phyloP scores from a whole-genome alignment of 73 alveolate species.

The Uronychia setigera region DNA sequence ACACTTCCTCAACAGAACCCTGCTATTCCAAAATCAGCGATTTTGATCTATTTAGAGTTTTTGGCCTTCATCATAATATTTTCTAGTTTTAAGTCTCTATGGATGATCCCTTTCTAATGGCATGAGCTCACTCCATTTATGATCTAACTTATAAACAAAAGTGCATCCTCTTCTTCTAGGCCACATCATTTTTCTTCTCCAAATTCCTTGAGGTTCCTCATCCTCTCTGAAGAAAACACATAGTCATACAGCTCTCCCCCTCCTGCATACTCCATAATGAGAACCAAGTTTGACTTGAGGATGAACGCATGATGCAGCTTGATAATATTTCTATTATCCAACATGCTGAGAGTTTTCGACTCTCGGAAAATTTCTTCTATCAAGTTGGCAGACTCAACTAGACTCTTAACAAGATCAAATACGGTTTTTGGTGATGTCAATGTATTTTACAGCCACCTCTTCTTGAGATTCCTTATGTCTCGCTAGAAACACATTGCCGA shows the following conservation, averaged over 20 bases:
- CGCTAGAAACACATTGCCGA: constrained; percentile 82
- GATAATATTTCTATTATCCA: constrained; percentile 57
- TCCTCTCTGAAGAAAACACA: constrained; percentile 36
- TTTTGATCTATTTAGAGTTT: constrained; percentile 41
- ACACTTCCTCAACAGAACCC: constrained; percentile 35
- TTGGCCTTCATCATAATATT: constrained; percentile 66
- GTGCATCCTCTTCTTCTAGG: neutral
- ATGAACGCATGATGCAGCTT: constrained; percentile 46
- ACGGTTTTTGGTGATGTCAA: constrained; percentile 39
- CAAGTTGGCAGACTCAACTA: constrained; percentile 28
- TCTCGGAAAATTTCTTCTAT: constrained; percentile 59
- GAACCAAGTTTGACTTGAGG: constrained; percentile 26
- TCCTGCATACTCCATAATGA: constrained; percentile 70
- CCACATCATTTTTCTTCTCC: neutral
- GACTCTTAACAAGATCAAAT: too few species aligned
- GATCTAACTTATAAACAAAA: constrained; percentile 5
- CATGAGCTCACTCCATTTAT: constrained; percentile 36
- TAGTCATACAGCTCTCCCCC: constrained; percentile 61
- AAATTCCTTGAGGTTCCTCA: constrained; percentile 42
- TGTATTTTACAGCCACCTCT: constrained; percentile 79
- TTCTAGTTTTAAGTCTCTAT: constrained; percentile 78
- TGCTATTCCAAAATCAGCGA: constrained; percentile 79
- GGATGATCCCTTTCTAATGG: constrained; percentile 70
- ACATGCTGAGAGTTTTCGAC: constrained; percentile 58
- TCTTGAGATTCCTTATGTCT: constrained; percentile 73